Evolutionary conservation across 495 filamentous ascomycete genomes (phyloP).

Genomic region (Xylaria curta): DNA sequence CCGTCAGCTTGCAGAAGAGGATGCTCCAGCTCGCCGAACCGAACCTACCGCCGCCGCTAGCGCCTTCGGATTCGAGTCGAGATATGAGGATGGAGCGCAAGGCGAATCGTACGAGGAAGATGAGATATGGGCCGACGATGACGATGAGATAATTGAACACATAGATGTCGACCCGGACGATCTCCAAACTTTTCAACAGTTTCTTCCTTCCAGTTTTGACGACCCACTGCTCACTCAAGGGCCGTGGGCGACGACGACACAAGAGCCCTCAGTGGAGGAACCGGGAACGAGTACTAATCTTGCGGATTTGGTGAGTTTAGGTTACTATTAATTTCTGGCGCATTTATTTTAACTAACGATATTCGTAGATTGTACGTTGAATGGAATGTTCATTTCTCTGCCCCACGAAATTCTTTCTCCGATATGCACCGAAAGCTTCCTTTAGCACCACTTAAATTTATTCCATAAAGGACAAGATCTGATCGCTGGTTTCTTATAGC

Average conservation of each 20-base stretch:
- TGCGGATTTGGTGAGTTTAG: slow-evolving; percentile 65
- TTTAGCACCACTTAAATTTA: neutral
- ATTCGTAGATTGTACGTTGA: slow-evolving; percentile 52
- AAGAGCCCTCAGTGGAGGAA: slow-evolving; percentile 48
- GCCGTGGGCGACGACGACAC: slow-evolving; percentile 44
- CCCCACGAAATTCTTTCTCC: neutral
- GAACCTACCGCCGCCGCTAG: slow-evolving; percentile 36
- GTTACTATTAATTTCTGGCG: neutral
- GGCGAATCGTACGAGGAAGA: slow-evolving; percentile 57
- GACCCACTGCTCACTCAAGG: slow-evolving; percentile 59
- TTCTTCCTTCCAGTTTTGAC: slow-evolving; percentile 68
- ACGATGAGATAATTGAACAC: slow-evolving; percentile 77
- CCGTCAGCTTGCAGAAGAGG: slow-evolving; percentile 78
- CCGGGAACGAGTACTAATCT: slow-evolving; percentile 74
- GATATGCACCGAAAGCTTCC: neutral
- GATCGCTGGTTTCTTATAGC: slow-evolving; percentile 21
- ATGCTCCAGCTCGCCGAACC: slow-evolving; percentile 33
- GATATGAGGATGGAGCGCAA: slow-evolving; percentile 41
- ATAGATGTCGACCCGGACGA: slow-evolving; percentile 90
- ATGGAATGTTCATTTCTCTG: neutral
- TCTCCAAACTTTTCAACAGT: slow-evolving; percentile 86
- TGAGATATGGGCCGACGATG: slow-evolving; percentile 68
- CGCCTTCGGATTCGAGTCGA: slow-evolving; percentile 53
- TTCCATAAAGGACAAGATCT: neutral
- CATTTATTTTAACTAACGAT: neutral